Conservation (phyloP, 371 early-diverging fungal genomes). For the Scutellospora calospora region DNA sequence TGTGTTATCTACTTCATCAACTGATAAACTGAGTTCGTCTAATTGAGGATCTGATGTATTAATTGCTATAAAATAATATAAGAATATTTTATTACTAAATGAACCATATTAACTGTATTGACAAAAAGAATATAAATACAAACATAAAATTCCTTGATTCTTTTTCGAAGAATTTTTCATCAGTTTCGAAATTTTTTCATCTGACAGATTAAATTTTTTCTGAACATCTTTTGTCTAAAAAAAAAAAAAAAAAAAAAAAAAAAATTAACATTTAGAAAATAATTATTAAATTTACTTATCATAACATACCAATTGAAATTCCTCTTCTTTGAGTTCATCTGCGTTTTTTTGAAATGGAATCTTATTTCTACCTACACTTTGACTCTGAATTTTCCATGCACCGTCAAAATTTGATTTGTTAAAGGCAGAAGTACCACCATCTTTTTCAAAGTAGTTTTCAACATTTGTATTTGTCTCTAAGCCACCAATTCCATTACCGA, state of each 20-base stretch:
- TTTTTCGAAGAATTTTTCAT: constrained; percentile 59
- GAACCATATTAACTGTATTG: too few relatives aligned
- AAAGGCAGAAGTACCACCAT: constrained; percentile 45
- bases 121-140: not conserved
- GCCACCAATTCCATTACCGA: not conserved
- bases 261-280: not conserved
- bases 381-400: constrained; percentile 44
- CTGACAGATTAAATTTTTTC: constrained; percentile 68
- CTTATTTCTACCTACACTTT: constrained; percentile 10
- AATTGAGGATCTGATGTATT: constrained; percentile 43
- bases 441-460: constrained; percentile 46
- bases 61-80: constrained; percentile 20
- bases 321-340: constrained; percentile 47
- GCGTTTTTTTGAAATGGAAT: constrained; percentile 36
- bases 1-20: constrained; percentile 47
- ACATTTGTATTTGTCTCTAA: constrained; percentile 5
- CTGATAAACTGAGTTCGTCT: constrained; percentile 55
- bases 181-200: constrained; percentile 64
- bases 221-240: constrained; percentile 64
- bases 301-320: constrained; percentile 53
- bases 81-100: not conserved
- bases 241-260: not conserved
- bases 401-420: not conserved
- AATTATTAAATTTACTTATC: not conserved
- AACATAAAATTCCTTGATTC: constrained; percentile 51